phyloP scores from a whole-genome alignment of 2,329 filamentous ascomycete genomes.

The Aureobasidium zeae region DNA sequence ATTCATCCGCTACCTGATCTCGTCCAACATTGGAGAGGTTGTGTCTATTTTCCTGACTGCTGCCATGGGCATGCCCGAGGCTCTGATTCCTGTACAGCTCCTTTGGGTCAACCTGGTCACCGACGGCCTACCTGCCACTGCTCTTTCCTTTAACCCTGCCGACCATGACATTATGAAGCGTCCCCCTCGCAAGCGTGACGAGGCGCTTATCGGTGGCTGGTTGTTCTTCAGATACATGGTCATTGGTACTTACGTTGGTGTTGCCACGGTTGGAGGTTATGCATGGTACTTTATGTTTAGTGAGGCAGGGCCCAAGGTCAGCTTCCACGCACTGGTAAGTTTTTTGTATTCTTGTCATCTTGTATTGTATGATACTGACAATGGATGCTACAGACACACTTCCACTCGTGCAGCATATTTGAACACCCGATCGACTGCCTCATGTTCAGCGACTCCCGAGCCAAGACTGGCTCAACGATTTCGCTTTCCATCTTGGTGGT shows the following conservation, averaged over 20 bases:
- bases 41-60: constrained; percentile 98
- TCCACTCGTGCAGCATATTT: constrained; percentile 80
- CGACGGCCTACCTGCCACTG: constrained; percentile 90
- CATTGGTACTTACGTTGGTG: constrained; percentile 88
- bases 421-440: constrained; percentile 85
- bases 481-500: constrained; percentile 87
- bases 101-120: constrained; percentile 99
- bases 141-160: constrained; percentile 95
- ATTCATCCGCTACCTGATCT: constrained; percentile 98
- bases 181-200: constrained; percentile 81
- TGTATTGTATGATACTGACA: constrained; percentile 15
- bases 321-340: constrained; percentile 69
- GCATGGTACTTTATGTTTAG: constrained; percentile 99
- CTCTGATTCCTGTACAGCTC: constrained; percentile 90
- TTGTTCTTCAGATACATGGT: constrained; percentile 96
- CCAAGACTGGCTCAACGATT: constrained; percentile 84
- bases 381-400: constrained; percentile 57
- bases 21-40: constrained; percentile 97
- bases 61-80: constrained; percentile 93
- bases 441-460: constrained; percentile 81
- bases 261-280: constrained; percentile 91
- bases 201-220: constrained; percentile 88
- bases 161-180: constrained; percentile 97
- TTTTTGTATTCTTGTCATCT: neutral
- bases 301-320: constrained; percentile 78